Percentiles rank a stretch among this genome's conserved stretches.
phyloP scores from a whole-genome alignment of 75 land plant genomes.

The Sequoiadendron giganteum region DNA sequence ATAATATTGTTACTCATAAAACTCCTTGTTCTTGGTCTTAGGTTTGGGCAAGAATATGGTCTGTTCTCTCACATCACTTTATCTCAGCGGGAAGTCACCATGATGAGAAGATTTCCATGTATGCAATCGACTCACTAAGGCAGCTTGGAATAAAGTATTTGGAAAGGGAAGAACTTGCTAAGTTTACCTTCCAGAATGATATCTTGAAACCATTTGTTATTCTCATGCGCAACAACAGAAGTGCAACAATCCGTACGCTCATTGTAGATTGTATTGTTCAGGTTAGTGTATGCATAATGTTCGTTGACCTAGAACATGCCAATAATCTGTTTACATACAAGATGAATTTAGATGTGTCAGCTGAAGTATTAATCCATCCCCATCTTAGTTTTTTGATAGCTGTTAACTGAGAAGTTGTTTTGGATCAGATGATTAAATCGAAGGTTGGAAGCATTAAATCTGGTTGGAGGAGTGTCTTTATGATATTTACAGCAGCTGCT shows the following conservation, averaged over 20 bases:
- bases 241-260: slow-evolving; percentile 60
- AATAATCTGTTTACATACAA: slow-evolving; percentile 1
- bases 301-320: neutral
- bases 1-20: too few relatives aligned
- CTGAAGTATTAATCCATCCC: neutral
- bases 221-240: slow-evolving; percentile 82
- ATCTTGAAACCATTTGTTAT: slow-evolving; percentile 96
- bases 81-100: slow-evolving; percentile 92
- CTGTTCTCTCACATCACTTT: slow-evolving; percentile 83
- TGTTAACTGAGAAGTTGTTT: slow-evolving; percentile 1
- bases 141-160: slow-evolving; percentile 97
- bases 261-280: slow-evolving; percentile 99
- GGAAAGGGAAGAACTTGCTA: slow-evolving; percentile 91
- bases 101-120: slow-evolving; percentile 96
- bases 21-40: slow-evolving; percentile 16
- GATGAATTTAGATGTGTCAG: neutral
- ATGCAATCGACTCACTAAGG: slow-evolving; percentile 95
- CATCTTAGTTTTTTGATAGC: neutral
- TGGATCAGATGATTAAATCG: slow-evolving; percentile 91
- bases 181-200: slow-evolving; percentile 96
- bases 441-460: slow-evolving; percentile 96
- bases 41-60: slow-evolving; percentile 99
- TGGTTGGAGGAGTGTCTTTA: slow-evolving; percentile 96
- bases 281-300: slow-evolving; percentile 31
- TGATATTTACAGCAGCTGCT: slow-evolving; percentile 96